phyloP scores from a whole-genome alignment of 73 alveolate species.

The Tetrahymena thermophila region DNA sequence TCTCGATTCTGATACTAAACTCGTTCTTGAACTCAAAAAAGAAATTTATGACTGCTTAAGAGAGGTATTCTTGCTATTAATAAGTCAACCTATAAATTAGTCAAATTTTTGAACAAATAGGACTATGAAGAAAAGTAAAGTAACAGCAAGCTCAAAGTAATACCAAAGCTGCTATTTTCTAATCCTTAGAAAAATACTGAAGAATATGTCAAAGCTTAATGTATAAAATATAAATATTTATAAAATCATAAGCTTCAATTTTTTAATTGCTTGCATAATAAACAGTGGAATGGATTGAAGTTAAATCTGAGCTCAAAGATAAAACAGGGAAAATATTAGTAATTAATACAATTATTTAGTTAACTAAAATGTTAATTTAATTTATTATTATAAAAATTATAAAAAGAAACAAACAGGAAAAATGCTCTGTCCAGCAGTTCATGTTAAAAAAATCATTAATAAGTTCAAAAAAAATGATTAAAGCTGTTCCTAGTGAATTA shows the following conservation, averaged over 20 bases:
- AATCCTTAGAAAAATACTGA: not conserved
- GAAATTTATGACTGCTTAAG: not conserved
- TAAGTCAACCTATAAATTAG: not conserved
- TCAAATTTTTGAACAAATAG: not conserved
- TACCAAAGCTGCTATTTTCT: not conserved
- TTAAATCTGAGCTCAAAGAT: not conserved
- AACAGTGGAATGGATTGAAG: not conserved
- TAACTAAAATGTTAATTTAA: too few species aligned
- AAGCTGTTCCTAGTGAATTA: not conserved
- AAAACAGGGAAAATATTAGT: not conserved
- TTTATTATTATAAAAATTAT: too few species aligned
- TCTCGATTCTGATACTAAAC: not conserved
- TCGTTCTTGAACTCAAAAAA: not conserved
- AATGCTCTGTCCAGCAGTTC: not conserved
- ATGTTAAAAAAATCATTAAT: not conserved
- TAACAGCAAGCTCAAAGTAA: not conserved
- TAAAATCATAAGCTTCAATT: not conserved
- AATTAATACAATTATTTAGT: not conserved
- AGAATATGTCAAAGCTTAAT: not conserved
- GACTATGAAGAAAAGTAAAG: not conserved
- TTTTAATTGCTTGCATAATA: not conserved
- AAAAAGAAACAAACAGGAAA: not conserved
- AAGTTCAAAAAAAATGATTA: not conserved
- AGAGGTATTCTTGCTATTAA: not conserved
- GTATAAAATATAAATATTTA: not conserved